Evolutionary conservation across 2,329 filamentous ascomycete genomes (phyloP).

Genomic region (Monilinia aucupariae): DNA sequence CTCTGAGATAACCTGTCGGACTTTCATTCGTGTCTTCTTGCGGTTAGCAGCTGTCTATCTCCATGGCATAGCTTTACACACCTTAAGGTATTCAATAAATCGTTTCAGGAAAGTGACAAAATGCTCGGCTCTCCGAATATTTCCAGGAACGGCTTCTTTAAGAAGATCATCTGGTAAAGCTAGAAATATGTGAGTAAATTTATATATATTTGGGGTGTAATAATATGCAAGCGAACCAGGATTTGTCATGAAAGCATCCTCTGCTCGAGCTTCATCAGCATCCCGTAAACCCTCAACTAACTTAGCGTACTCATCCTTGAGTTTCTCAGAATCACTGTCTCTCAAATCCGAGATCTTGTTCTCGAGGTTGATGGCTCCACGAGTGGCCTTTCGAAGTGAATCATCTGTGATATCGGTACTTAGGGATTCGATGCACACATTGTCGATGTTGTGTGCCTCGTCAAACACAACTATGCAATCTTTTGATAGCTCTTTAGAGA

Average conservation of each 20-base stretch:
- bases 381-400: slow-evolving; percentile 81
- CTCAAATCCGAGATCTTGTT: slow-evolving; percentile 91
- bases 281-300: slow-evolving; percentile 86
- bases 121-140: slow-evolving; percentile 92
- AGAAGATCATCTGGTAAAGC: slow-evolving; percentile 88
- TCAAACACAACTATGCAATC: slow-evolving; percentile 99
- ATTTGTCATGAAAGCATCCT: slow-evolving; percentile 96
- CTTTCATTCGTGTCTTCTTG: slow-evolving; percentile 88
- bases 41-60: slow-evolving; percentile 17
- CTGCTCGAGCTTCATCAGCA: slow-evolving; percentile 81
- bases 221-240: slow-evolving; percentile 43
- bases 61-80: slow-evolving; percentile 26
- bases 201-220: neutral
- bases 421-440: slow-evolving; percentile 95
- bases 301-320: slow-evolving; percentile 93
- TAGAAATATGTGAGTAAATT: slow-evolving; percentile 28
- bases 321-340: slow-evolving; percentile 85
- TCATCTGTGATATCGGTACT: slow-evolving; percentile 97
- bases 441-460: slow-evolving; percentile 98
- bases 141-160: slow-evolving; percentile 92
- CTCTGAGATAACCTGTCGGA: slow-evolving; percentile 93
- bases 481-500: slow-evolving; percentile 87
- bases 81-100: slow-evolving; percentile 94
- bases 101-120: slow-evolving; percentile 92
- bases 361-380: slow-evolving; percentile 86